Evolutionary conservation across 352 stramenopile genomes (phyloP), one percentile per base, ranked within the genome.

Genomic region (Phytophthora melonis): DNA sequence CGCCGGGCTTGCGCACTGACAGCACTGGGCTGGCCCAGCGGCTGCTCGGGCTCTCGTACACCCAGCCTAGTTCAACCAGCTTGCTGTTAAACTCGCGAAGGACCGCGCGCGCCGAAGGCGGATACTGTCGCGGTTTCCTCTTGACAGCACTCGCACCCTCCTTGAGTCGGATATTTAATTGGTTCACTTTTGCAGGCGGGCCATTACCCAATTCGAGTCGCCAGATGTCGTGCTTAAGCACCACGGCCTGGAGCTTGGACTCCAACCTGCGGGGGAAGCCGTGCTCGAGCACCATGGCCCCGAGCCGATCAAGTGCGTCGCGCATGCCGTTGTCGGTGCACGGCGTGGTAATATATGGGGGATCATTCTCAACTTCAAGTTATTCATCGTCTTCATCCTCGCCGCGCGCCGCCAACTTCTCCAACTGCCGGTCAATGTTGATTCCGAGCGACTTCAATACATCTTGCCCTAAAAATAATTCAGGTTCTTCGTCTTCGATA

Each of bases 391-490:
- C 34, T 16, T 63, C 23, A 23, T 63, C 30, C 8, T 56, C 34
- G 10, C 3, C 19, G 4, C 27, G 63, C 14, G 16, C 23, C 49
- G 52, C 55, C 11, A 65, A 23, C 21, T 54, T 14, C 25, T 71
- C 52, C 30, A 66, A 13, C n/a, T 71, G 56, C 7, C 49, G 43
- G 0, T 52, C 47, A 27, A 71, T 41, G 7, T 71, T 25, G 30
- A 71, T 66, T 10, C 56, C 64, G 1, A 71, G 25, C 16, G 39
- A 1, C 3, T 47, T 41, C 9, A 70, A 9, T 8, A 41, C 18
- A 47, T 64, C 63, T 18, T 70, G 30, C 7, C 54, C 54, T 4
- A 70, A 7, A 32, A 58, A 57, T 18, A 70, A 50, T 23, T 70
- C 53, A 11, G 45, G 16, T 21, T 53, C 45, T 13, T 53, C 45